phyloP scores from a whole-genome alignment of 2,329 filamentous ascomycete genomes.

The Epichloe typhina region DNA sequence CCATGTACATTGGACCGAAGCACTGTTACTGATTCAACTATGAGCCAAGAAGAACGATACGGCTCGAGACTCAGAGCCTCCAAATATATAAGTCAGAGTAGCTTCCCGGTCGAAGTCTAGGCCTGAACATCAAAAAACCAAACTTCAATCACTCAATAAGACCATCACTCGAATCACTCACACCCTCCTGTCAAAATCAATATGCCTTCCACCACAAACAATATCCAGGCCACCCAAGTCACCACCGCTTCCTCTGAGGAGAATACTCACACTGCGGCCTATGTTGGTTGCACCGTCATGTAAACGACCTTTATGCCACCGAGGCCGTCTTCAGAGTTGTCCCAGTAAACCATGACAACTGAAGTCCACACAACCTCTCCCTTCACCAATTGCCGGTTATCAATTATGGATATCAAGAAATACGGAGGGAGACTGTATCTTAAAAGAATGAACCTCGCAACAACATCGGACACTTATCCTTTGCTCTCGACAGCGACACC shows the following conservation, averaged over 20 bases:
- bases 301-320: slow-evolving; percentile 12
- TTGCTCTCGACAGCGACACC: not conserved
- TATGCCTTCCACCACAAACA: slow-evolving; percentile 18
- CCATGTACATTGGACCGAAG: not conserved
- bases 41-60: not conserved
- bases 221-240: slow-evolving; percentile 11
- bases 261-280: not conserved
- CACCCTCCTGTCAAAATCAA: slow-evolving; percentile 7
- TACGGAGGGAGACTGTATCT: not conserved
- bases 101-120: not conserved
- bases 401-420: not conserved
- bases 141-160: not conserved
- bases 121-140: not conserved
- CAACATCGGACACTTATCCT: not conserved
- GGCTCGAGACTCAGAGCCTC: not conserved
- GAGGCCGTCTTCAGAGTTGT: not conserved
- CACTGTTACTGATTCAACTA: not conserved
- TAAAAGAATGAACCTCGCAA: not conserved
- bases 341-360: not conserved
- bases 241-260: slow-evolving; percentile 7
- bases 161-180: not conserved
- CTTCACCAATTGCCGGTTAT: not conserved
- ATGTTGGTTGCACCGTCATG: slow-evolving; percentile 20
- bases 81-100: not conserved
- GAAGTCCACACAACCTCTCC: not conserved